Evolutionary conservation across 2,329 filamentous ascomycete genomes (phyloP).

Genomic region (Colletotrichum filicis): DNA sequence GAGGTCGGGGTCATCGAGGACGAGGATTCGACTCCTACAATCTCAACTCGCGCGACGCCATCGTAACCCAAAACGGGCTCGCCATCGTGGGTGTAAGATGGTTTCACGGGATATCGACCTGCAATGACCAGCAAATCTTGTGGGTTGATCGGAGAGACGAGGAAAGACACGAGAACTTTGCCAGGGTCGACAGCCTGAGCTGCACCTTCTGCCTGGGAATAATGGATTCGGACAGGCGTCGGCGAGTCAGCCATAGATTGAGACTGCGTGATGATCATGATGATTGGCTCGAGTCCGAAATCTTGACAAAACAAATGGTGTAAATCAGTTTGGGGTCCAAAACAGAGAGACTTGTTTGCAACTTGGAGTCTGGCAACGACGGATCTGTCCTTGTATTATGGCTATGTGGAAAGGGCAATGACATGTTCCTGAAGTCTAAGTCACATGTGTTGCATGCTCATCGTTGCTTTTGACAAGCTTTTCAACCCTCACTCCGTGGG

Average conservation of each 20-base stretch:
- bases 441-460: not conserved
- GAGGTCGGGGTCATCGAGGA: not conserved
- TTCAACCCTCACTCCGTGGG: not conserved
- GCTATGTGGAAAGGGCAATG: not conserved
- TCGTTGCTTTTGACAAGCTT: not conserved
- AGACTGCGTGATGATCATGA: constrained; percentile 3
- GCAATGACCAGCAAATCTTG: constrained; percentile 38
- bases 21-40: not conserved
- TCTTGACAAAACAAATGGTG: not conserved
- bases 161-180: constrained; percentile 34
- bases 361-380: not conserved
- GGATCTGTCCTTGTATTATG: not conserved
- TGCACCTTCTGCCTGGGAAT: not conserved
- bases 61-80: constrained; percentile 38
- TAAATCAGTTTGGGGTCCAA: not conserved
- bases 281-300: not conserved
- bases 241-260: not conserved
- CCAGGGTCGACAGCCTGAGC: not conserved
- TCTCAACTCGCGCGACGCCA: constrained; percentile 33
- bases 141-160: constrained; percentile 39
- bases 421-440: not conserved
- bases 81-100: constrained; percentile 24
- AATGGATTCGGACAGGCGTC: not conserved
- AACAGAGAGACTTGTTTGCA: not conserved
- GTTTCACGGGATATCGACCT: constrained; percentile 39